Percentiles rank a stretch among this genome's conserved stretches.
phyloP scores from a whole-genome alignment of 805 yeast species.

The Teunomyces panamensis region DNA sequence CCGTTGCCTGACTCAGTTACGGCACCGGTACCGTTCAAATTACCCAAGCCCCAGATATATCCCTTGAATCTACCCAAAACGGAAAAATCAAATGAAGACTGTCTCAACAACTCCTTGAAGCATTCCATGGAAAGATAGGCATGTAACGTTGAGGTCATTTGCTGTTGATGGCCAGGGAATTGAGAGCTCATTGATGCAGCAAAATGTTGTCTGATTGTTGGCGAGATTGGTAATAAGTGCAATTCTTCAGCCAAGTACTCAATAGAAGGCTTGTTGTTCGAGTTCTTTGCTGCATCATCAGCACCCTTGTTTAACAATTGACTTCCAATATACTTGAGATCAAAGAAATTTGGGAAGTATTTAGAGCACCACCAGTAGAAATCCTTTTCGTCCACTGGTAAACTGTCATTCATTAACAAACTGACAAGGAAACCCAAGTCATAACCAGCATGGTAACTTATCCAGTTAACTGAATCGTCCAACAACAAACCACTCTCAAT shows the following conservation, averaged over 20 bases:
- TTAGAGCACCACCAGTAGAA: slow-evolving; percentile 67
- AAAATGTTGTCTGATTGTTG: slow-evolving; percentile 36
- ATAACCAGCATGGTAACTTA: slow-evolving; percentile 90
- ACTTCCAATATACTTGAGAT: slow-evolving; percentile 59
- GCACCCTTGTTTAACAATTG: slow-evolving; percentile 29
- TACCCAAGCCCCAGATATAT: slow-evolving; percentile 50
- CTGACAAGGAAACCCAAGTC: slow-evolving; percentile 89
- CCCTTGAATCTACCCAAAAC: slow-evolving; percentile 42
- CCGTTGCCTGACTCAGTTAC: slow-evolving; percentile 5
- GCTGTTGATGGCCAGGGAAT: slow-evolving; percentile 21
- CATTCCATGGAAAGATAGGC: slow-evolving; percentile 62
- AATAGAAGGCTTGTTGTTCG: slow-evolving; percentile 43
- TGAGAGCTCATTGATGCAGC: slow-evolving; percentile 13
- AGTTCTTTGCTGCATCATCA: slow-evolving; percentile 9
- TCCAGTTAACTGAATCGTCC: slow-evolving; percentile 73
- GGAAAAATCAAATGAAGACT: slow-evolving; percentile 18
- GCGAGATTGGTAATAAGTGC: slow-evolving; percentile 57
- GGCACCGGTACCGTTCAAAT: slow-evolving; percentile 13
- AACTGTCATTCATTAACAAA: slow-evolving; percentile 65
- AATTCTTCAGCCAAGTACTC: slow-evolving; percentile 70
- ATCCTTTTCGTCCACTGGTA: slow-evolving; percentile 80
- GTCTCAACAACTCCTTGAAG: slow-evolving; percentile 53
- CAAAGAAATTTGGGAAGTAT: slow-evolving; percentile 81
- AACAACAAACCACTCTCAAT: slow-evolving; percentile 83
- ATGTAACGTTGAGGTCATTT: slow-evolving; percentile 54